A percentile compares a stretch with the other conserved stretches of the same genome.
Evolutionary conservation across 2,329 filamentous ascomycete genomes (phyloP).

Genomic region (Mycosphaerelloides madeirae): DNA sequence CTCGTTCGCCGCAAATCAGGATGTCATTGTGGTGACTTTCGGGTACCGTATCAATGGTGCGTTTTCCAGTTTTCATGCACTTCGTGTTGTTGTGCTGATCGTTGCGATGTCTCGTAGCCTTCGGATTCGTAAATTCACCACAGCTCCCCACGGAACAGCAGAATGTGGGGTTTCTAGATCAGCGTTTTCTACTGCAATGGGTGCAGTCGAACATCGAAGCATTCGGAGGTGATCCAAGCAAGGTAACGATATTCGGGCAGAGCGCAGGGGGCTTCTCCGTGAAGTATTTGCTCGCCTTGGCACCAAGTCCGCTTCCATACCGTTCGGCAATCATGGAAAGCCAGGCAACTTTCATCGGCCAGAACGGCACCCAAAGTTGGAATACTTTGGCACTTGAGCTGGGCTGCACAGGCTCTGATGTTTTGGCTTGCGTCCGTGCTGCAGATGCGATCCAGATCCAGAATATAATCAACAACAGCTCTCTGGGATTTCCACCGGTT

Average conservation of each 20-base stretch:
- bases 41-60: constrained; percentile 1
- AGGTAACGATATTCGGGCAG: constrained; percentile 22
- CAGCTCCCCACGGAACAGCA: not conserved
- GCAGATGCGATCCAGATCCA: constrained; percentile 26
- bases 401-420: constrained; percentile 22
- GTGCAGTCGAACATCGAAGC: constrained; percentile 26
- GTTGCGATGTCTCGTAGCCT: not conserved
- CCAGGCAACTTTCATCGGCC: not conserved
- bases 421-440: constrained; percentile 25
- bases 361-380: constrained; percentile 11
- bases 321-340: constrained; percentile 9
- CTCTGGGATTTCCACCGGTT: constrained; percentile 26
- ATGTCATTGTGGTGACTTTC: constrained; percentile 1
- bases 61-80: not conserved
- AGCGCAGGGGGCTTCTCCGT: constrained; percentile 14
- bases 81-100: not conserved
- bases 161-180: constrained; percentile 25
- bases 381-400: constrained; percentile 19
- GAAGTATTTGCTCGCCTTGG: constrained; percentile 1
- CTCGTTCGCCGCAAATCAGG: not conserved
- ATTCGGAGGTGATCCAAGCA: constrained; percentile 28
- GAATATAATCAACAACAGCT: constrained; percentile 24
- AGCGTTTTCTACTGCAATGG: constrained; percentile 28
- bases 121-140: not conserved
- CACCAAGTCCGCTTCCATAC: constrained; percentile 4